Evolutionary conservation across 2,329 filamentous ascomycete genomes (phyloP).

Genomic region (Alternaria sp.): DNA sequence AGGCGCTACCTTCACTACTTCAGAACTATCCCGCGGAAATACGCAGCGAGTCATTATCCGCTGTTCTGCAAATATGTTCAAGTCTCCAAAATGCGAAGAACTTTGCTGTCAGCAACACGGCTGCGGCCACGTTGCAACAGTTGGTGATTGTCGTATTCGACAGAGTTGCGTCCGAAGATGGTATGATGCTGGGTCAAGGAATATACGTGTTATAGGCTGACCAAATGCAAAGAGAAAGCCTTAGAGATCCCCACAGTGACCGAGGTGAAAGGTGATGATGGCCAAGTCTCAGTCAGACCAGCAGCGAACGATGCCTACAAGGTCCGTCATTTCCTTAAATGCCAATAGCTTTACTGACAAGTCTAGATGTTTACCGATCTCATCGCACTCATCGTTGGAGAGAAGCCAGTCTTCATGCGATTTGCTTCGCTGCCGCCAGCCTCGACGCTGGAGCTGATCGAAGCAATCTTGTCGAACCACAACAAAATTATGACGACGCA

Average conservation of each 20-base stretch:
- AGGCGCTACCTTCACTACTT: slow-evolving; percentile 85
- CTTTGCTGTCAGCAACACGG: slow-evolving; percentile 91
- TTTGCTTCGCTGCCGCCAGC: slow-evolving; percentile 79
- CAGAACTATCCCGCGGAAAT: slow-evolving; percentile 89
- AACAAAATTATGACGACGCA: slow-evolving; percentile 79
- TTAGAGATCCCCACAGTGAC: slow-evolving; percentile 65
- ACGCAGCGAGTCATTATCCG: slow-evolving; percentile 79
- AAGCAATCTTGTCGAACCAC: slow-evolving; percentile 87
- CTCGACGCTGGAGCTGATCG: slow-evolving; percentile 89
- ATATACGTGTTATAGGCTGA: slow-evolving; percentile 15
- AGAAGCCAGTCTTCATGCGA: slow-evolving; percentile 80
- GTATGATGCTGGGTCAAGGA: slow-evolving; percentile 50
- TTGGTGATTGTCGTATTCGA: slow-evolving; percentile 92
- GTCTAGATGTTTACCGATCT: slow-evolving; percentile 82
- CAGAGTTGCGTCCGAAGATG: slow-evolving; percentile 83
- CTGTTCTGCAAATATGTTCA: slow-evolving; percentile 87
- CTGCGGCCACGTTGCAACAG: slow-evolving; percentile 94
- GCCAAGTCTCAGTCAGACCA: slow-evolving; percentile 69
- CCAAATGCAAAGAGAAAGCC: slow-evolving; percentile 33
- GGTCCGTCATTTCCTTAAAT: slow-evolving; percentile 48
- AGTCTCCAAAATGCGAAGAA: slow-evolving; percentile 91
- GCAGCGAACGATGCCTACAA: slow-evolving; percentile 86
- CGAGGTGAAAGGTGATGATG: slow-evolving; percentile 71
- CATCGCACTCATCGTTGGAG: slow-evolving; percentile 83
- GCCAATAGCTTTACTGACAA: slow-evolving; percentile 4